phyloP scores from a whole-genome alignment of 306 rosid genomes.

The Malus sieversii region DNA sequence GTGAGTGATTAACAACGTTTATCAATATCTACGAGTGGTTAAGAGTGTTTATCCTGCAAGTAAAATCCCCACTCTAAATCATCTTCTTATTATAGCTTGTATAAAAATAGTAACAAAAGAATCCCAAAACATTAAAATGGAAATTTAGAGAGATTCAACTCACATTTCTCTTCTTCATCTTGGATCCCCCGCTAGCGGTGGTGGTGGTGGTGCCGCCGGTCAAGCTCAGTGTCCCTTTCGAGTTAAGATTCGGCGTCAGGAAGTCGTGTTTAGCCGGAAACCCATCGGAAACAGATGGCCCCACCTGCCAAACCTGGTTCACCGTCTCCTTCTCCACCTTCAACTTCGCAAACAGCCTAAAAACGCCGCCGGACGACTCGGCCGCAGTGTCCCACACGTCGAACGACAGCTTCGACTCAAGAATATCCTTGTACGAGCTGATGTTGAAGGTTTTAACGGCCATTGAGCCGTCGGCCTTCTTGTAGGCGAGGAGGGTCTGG shows the following conservation, averaged over 20 bases:
- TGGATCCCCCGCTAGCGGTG: slow-evolving; percentile 18
- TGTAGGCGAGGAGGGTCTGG: slow-evolving; percentile 46
- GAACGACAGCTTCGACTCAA: slow-evolving; percentile 14
- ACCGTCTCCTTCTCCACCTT: slow-evolving; percentile 1
- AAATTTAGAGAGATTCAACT: slow-evolving; percentile 1
- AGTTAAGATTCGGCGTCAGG: neutral
- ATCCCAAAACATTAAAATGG: neutral
- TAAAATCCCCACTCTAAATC: neutral
- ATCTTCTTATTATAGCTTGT: neutral
- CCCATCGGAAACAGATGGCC: neutral
- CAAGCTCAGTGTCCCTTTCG: slow-evolving; percentile 26
- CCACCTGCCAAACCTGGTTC: slow-evolving; percentile 21
- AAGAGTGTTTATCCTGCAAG: neutral
- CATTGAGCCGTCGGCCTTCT: neutral
- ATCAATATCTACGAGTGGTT: neutral
- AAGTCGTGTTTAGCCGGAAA: slow-evolving; percentile 1
- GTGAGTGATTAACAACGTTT: neutral
- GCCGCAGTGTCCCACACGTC: slow-evolving; percentile 30
- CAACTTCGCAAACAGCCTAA: slow-evolving; percentile 14
- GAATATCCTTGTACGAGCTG: neutral
- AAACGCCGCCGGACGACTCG: neutral
- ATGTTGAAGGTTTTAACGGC: slow-evolving; percentile 31
- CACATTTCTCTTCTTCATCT: slow-evolving; percentile 48
- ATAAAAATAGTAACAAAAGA: neutral
- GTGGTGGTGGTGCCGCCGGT: slow-evolving; percentile 13